Conservation (phyloP, 2,329 filamentous ascomycete species). For the Botrytis cinerea region DNA sequence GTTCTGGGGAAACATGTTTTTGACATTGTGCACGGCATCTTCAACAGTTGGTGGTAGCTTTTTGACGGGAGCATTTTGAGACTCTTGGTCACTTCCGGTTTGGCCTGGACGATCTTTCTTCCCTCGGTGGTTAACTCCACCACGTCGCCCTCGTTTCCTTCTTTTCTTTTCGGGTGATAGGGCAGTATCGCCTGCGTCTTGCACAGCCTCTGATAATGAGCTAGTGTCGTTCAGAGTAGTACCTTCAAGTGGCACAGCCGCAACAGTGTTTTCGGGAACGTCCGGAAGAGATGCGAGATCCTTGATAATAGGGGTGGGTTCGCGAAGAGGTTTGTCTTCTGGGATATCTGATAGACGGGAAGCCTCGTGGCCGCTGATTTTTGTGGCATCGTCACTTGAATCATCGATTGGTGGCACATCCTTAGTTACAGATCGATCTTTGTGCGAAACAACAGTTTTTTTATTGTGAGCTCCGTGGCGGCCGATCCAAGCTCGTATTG, state of each 20-base stretch:
- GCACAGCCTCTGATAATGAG: neutral
- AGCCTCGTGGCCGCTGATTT: neutral
- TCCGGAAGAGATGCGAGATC: neutral
- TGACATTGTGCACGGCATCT: slow-evolving; percentile 58
- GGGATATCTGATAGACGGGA: neutral
- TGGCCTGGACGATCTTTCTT: slow-evolving; percentile 49
- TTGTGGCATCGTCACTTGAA: neutral
- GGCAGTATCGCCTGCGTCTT: slow-evolving; percentile 19
- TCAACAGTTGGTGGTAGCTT: slow-evolving; percentile 54
- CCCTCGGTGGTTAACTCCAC: slow-evolving; percentile 66
- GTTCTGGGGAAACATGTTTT: slow-evolving; percentile 55
- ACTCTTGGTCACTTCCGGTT: slow-evolving; percentile 46
- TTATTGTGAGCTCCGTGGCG: slow-evolving; percentile 23
- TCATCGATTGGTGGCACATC: slow-evolving; percentile 23
- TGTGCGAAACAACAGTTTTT: slow-evolving; percentile 16
- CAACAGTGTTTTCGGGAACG: neutral
- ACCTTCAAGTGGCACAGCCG: slow-evolving; percentile 2
- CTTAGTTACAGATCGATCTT: slow-evolving; percentile 31
- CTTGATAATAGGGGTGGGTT: neutral
- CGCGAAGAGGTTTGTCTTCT: slow-evolving; percentile 5
- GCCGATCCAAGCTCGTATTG: slow-evolving; percentile 42
- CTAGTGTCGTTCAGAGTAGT: slow-evolving; percentile 8
- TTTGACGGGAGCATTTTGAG: slow-evolving; percentile 8
- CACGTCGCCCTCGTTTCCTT: slow-evolving; percentile 66
- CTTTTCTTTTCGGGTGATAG: slow-evolving; percentile 55